Evolutionary conservation across 164 flowering plant genomes (phyloP).

Genomic region (Aristolochia fimbriata): DNA sequence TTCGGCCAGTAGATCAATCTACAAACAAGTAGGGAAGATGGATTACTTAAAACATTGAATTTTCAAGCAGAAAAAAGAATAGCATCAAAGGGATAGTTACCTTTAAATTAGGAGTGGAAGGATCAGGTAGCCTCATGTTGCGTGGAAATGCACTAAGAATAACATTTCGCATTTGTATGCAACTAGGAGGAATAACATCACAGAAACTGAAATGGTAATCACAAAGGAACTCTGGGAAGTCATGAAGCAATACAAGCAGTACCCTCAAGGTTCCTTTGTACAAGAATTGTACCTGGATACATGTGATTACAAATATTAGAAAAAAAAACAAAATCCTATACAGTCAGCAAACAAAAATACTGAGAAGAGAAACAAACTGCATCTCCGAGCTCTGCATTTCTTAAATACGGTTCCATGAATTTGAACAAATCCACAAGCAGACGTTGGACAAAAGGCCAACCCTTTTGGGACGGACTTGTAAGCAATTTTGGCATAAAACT

Average conservation of each 20-base stretch:
- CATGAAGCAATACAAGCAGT: conserved; percentile 87
- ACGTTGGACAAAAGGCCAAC: conserved; percentile 84
- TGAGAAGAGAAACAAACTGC: conserved; percentile 36
- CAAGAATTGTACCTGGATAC: conserved; percentile 61
- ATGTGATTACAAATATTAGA: not conserved
- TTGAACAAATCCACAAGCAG: conserved; percentile 79
- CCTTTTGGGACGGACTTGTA: conserved; percentile 64
- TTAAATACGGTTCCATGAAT: conserved; percentile 90
- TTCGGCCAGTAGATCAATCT: conserved; percentile 94
- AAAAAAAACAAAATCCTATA: not conserved
- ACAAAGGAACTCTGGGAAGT: conserved; percentile 97
- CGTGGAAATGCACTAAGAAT: conserved; percentile 98
- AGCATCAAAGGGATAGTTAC: conserved; percentile 15
- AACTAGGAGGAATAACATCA: conserved; percentile 94
- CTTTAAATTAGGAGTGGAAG: conserved; percentile 95
- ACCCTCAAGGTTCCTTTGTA: conserved; percentile 94
- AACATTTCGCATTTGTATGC: conserved; percentile 98
- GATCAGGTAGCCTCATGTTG: conserved; percentile 98
- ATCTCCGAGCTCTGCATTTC: conserved; percentile 77
- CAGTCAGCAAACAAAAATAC: not conserved
- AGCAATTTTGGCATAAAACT: conserved; percentile 97
- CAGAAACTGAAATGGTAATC: conserved; percentile 98
- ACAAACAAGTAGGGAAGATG: conserved; percentile 8
- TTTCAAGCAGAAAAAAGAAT: not conserved
- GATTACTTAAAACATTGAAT: not conserved